Evolutionary conservation across 768 basidiomycete species (phyloP).

Genomic region (Mycena haematopus): DNA sequence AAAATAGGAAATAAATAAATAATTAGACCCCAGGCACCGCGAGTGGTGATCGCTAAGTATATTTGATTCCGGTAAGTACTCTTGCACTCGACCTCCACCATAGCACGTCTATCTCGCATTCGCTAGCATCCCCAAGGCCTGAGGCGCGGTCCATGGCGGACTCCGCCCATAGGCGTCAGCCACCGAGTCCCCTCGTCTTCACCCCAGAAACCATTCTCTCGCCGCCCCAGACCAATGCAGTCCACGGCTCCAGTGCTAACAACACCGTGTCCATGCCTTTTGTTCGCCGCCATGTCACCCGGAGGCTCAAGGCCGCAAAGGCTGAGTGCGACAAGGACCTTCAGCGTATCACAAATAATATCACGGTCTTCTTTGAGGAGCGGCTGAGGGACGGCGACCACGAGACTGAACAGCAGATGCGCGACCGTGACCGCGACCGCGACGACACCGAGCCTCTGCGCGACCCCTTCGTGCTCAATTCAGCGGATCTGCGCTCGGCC

Average conservation of each 20-base stretch:
- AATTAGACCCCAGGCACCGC: constrained; percentile 27
- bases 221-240: constrained; percentile 50
- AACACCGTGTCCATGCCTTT: constrained; percentile 92
- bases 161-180: constrained; percentile 57
- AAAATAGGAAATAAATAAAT: too few species aligned
- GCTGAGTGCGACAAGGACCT: constrained; percentile 97
- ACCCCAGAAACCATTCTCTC: constrained; percentile 69
- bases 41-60: not conserved
- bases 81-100: constrained; percentile 27
- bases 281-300: constrained; percentile 90
- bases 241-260: constrained; percentile 43
- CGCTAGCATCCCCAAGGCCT: constrained; percentile 31
- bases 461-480: constrained; percentile 66
- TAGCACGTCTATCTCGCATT: constrained; percentile 32
- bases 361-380: constrained; percentile 95
- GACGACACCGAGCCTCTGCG: constrained; percentile 59
- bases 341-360: constrained; percentile 89
- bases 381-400: constrained; percentile 80
- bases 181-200: constrained; percentile 84
- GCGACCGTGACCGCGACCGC: constrained; percentile 57
- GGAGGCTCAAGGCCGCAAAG: constrained; percentile 93
- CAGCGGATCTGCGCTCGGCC: constrained; percentile 60
- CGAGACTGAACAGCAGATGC: constrained; percentile 68
- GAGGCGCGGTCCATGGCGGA: constrained; percentile 54
- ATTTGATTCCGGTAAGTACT: constrained; percentile 7